Conservation (phyloP, 805 yeast genomes). For the Phaffomyces thermotolerans region DNA sequence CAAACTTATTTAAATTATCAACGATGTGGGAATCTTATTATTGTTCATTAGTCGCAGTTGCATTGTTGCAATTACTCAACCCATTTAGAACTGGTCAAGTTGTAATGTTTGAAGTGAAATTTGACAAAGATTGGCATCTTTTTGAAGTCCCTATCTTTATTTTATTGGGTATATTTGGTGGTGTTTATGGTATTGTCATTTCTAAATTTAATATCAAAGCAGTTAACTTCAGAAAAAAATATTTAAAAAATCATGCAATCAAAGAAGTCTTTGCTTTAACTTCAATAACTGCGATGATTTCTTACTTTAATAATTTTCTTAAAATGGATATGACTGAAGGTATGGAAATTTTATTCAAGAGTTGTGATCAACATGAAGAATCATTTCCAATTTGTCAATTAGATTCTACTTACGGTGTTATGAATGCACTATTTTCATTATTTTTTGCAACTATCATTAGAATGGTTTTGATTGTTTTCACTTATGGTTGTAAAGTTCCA, state of each 20-base stretch:
- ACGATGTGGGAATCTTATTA: constrained; percentile 90
- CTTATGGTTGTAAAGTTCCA: constrained; percentile 91
- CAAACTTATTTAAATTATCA: constrained; percentile 61
- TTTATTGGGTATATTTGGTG: constrained; percentile 83
- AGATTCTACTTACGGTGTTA: constrained; percentile 25
- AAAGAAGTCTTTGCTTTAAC: constrained; percentile 69
- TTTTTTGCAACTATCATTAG: constrained; percentile 66
- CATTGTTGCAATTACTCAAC: constrained; percentile 69
- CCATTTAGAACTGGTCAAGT: constrained; percentile 95
- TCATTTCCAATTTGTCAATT: constrained; percentile 32
- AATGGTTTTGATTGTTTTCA: constrained; percentile 63
- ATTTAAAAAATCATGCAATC: constrained; percentile 46
- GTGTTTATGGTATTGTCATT: constrained; percentile 76
- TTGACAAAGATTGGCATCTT: constrained; percentile 79
- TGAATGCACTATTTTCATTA: constrained; percentile 43
- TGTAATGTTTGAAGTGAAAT: constrained; percentile 86
- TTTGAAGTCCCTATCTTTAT: constrained; percentile 79
- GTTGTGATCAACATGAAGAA: constrained; percentile 49
- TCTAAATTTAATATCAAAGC: constrained; percentile 68
- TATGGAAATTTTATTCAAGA: constrained; percentile 85
- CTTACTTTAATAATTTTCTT: constrained; percentile 79
- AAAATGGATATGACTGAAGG: constrained; percentile 90
- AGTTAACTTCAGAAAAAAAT: constrained; percentile 70
- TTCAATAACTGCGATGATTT: constrained; percentile 60
- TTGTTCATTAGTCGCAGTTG: constrained; percentile 82